Evolutionary conservation across 78 protist genomes (phyloP), one percentile per base, ranked within the genome.

Genomic region (Chrysochromulina tobinii): DNA sequence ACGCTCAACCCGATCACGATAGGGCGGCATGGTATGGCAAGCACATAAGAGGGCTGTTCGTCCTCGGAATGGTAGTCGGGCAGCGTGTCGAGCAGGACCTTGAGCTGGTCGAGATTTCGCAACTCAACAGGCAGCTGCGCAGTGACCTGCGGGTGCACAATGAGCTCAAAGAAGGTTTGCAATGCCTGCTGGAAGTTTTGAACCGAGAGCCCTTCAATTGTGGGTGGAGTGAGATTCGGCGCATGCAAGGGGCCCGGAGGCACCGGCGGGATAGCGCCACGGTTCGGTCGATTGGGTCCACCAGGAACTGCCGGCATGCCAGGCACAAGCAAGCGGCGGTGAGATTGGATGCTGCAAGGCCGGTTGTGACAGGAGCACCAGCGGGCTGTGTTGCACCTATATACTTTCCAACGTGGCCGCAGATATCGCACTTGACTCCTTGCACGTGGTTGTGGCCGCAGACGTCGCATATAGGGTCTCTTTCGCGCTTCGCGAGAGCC

Each of bases 381-480:
- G 38, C 64, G 8, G 14, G 64, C 64, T 14, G 14, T 20, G 72
- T 8, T 18, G 15, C 17, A 66, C 72, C 83, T 23, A 79, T 79
- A 17, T 79, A 79, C 38, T 79, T 79, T 11, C 87, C 87, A 1
- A 79, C 87, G 61, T 79, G 87, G 17, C 87, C 87, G 48, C 87
- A 79, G 14, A 54, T 54, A 0, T 12, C 0, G 48, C 87, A 79
- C 48, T 79, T 79, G 87, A 79, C 87, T 25, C 87, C 87, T 17
- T 79, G 87, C 50, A 79, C 87, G 48, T 79, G 87, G 48, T 64
- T 54, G 48, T 79, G 87, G 12, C 87, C 87, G 87, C 87, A 79
- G 3, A 79, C 87, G 9, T 79, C 87, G 87, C 87, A 79, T 59
- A 79, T 79, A 1, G 87, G 87, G 48, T 79, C 87, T 0, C 87